A percentile compares a stretch with the other conserved stretches of the same genome.
Evolutionary conservation across 495 filamentous ascomycete genomes (phyloP).

Genomic region (Thozetella sp.): DNA sequence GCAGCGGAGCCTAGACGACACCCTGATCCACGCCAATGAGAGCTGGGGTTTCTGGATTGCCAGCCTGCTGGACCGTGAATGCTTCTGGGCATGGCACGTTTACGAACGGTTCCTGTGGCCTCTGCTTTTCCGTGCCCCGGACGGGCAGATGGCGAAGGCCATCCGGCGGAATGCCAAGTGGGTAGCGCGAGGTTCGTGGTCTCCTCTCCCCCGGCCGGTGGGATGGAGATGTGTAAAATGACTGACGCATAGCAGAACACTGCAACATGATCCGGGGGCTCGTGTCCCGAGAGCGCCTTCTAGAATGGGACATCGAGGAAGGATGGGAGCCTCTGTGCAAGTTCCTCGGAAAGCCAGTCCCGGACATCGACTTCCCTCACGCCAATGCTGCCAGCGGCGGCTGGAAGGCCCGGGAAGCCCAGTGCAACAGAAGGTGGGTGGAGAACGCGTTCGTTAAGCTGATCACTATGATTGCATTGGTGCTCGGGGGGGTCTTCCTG

Average conservation of each 20-base stretch:
- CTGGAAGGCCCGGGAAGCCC: constrained; percentile 24
- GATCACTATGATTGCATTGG: constrained; percentile 5
- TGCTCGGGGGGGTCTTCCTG: not conserved
- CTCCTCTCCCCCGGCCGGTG: too few relatives aligned
- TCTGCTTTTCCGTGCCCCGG: constrained; percentile 18
- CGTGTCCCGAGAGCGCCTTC: constrained; percentile 41
- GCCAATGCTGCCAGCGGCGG: constrained; percentile 23
- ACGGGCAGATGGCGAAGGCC: constrained; percentile 19
- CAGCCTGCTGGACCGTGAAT: constrained; percentile 18
- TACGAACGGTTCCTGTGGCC: constrained; percentile 27
- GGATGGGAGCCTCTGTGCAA: constrained; percentile 54
- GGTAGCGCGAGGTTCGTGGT: constrained; percentile 17
- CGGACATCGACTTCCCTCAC: constrained; percentile 40
- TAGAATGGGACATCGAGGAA: constrained; percentile 47
- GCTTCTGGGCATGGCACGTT: constrained; percentile 28
- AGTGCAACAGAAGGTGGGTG: constrained; percentile 28
- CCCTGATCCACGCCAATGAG: constrained; percentile 19
- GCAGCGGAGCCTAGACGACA: constrained; percentile 23
- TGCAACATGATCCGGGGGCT: constrained; percentile 27
- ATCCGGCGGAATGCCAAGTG: constrained; percentile 18
- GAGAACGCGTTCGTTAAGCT: constrained; percentile 24
- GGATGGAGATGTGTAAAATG: not conserved
- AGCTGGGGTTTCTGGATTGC: constrained; percentile 23
- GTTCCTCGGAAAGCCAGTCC: constrained; percentile 44
- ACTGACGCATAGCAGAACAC: constrained; percentile 15